Evolutionary conservation across 306 rosid species (phyloP).

Genomic region (Elaeagnus macrophylla): DNA sequence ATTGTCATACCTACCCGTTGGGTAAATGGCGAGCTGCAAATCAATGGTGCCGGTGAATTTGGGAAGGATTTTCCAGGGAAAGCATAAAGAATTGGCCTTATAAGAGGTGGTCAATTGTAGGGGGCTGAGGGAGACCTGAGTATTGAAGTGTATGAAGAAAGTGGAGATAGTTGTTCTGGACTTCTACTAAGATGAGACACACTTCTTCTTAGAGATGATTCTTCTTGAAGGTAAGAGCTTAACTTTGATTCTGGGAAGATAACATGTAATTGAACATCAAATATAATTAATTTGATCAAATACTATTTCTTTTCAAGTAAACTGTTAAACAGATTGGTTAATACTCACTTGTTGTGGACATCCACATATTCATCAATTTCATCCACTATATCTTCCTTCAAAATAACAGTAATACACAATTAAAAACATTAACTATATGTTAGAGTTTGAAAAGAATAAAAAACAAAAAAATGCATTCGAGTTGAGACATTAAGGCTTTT

Average conservation of each 20-base stretch:
- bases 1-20: slow-evolving; percentile 10
- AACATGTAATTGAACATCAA: not conserved
- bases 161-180: slow-evolving; percentile 27
- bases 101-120: slow-evolving; percentile 17
- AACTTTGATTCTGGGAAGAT: slow-evolving; percentile 44
- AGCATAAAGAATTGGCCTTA: slow-evolving; percentile 18
- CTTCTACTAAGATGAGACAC: slow-evolving; percentile 23
- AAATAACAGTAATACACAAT: not conserved
- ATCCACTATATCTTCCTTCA: slow-evolving; percentile 63
- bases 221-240: slow-evolving; percentile 39
- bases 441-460: not conserved
- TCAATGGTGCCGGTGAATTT: slow-evolving; percentile 14
- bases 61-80: slow-evolving; percentile 17
- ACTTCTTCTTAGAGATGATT: slow-evolving; percentile 35
- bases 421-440: not conserved
- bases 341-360: slow-evolving; percentile 50
- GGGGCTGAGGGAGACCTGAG: slow-evolving; percentile 33
- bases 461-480: too few species aligned
- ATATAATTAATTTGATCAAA: not conserved
- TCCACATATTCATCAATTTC: slow-evolving; percentile 69
- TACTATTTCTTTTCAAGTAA: not conserved
- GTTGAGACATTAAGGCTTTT: not conserved
- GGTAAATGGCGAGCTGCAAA: slow-evolving; percentile 14
- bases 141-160: slow-evolving; percentile 27
- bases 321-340: not conserved